Base-by-base conservation (phyloP, 2,329 filamentous ascomycete genomes). In the Colletotrichum sp. region DNA sequence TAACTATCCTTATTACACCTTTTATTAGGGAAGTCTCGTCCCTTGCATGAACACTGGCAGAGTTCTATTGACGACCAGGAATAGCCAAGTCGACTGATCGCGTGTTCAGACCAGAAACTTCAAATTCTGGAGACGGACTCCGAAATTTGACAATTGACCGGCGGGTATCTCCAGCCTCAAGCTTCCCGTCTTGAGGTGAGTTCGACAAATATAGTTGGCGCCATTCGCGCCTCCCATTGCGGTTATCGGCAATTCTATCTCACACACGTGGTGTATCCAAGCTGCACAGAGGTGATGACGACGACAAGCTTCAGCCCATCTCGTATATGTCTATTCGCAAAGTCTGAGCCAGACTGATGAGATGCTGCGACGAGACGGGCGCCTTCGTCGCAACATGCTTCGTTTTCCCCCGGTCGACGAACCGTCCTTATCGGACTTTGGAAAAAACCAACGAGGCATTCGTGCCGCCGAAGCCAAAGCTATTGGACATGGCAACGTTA, bases 391-490 rank as follows among this genome's bases (percentile, higher is more conserved):
- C 43, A 16, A 18, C 73, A 64, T 67, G 16, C 32, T 64, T 72
- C 15, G 71, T 72, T 57, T 12, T 30, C 8, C 7, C 28, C 32
- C 39, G 48, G 67, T 52, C 36, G 67, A 26, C 30, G 28, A 60
- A 43, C n/a, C 55, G 18, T 26, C n/a, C 60, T 48, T 66, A 77
- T 15, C 24, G 66, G 24, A 67, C 63, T 18, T 78, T 78, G 9
- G 90, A 90, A 80, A 99, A 96, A 68, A 96, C 96, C 48, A 99
- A 87, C 70, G 93, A 96, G 57, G 96, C 96, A 86, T 99, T 99
- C 2, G 96, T 99, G 18, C 97, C 97, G 13, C 97, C 97, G 86
- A 99, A 99, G 0, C 97, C 97, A 86, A 99, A 99, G 83, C 96
- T 99, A 82, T 99, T 99, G 5, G 95, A 97, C 74, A 99, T 80